Evolutionary conservation across 2,329 filamentous ascomycete species (phyloP).

Genomic region (Aureobasidium sp.): DNA sequence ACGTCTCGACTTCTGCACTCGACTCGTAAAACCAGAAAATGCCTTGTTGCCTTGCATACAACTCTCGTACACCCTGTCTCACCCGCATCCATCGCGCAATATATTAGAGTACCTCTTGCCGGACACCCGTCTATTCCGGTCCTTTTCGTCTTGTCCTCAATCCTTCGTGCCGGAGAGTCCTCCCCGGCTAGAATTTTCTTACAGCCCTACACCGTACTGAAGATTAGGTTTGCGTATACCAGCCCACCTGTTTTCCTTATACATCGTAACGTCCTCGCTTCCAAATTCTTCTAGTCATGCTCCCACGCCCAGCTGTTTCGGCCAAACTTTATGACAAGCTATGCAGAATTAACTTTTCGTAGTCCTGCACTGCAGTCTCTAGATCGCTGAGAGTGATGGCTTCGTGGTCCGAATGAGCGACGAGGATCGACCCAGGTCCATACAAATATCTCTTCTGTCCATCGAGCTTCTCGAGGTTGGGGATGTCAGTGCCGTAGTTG

Average conservation of each 20-base stretch:
- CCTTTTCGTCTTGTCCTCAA: neutral
- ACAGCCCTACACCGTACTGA: neutral
- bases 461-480: slow-evolving; percentile 55
- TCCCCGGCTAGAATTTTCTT: neutral
- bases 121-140: neutral
- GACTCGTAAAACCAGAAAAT: neutral
- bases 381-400: slow-evolving; percentile 67
- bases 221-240: neutral
- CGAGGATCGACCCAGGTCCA: slow-evolving; percentile 63
- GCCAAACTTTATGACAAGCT: slow-evolving; percentile 8
- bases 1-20: neutral
- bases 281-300: neutral
- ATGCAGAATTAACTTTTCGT: slow-evolving; percentile 45
- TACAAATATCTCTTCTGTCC: slow-evolving; percentile 56
- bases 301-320: neutral
- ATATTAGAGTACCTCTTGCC: neutral
- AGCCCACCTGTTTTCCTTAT: neutral
- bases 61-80: neutral
- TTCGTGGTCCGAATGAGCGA: slow-evolving; percentile 82
- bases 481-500: slow-evolving; percentile 92
- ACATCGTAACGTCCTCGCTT: neutral
- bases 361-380: slow-evolving; percentile 69
- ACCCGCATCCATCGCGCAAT: neutral
- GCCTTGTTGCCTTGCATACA: neutral
- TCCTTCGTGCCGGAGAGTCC: too few relatives aligned